A percentile compares a stretch with the other conserved stretches of the same genome.
These are phyloP conservation scores for Triticum dicoccoides DNA, from an alignment of 176 grass and related monocot species.

Conservation along the genomic window DNA sequence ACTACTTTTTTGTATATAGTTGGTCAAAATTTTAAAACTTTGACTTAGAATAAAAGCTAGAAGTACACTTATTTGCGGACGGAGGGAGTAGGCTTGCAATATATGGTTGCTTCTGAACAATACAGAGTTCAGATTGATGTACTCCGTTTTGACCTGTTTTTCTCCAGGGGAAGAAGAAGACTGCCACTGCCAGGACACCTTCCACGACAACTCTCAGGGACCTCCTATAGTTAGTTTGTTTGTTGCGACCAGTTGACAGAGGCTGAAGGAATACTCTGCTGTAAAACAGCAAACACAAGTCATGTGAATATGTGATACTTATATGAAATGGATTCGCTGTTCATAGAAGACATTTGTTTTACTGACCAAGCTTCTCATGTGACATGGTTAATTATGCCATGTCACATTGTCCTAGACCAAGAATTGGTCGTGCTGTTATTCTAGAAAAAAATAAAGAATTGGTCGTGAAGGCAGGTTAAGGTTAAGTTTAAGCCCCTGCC, in stretches of 20 bases:
- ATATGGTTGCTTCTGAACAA: too few species aligned
- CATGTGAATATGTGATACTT: background rate
- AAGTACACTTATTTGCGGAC: too few species aligned
- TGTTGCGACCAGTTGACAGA: background rate
- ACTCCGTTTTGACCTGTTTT: background rate
- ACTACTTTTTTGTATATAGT: too few species aligned
- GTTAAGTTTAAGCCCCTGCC: too few species aligned
- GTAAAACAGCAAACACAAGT: background rate
- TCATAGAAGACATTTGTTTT: background rate
- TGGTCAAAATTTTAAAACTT: too few species aligned
- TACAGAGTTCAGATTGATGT: background rate
- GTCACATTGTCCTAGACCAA: too few species aligned
- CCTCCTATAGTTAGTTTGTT: constrained; percentile 9
- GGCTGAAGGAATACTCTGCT: background rate
- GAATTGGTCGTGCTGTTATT: too few species aligned
- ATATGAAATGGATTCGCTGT: background rate
- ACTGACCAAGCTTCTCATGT: background rate
- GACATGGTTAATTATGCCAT: background rate
- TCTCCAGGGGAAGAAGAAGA: constrained; percentile 27
- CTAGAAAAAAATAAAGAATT: too few species aligned
- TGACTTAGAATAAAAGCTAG: too few species aligned
- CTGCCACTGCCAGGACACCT: background rate
- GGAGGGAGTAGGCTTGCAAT: too few species aligned
- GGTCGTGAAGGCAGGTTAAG: too few species aligned
- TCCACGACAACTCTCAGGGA: constrained; percentile 24